phyloP scores from a whole-genome alignment of 2,329 filamentous ascomycete genomes.

The Colletotrichum viniferum region DNA sequence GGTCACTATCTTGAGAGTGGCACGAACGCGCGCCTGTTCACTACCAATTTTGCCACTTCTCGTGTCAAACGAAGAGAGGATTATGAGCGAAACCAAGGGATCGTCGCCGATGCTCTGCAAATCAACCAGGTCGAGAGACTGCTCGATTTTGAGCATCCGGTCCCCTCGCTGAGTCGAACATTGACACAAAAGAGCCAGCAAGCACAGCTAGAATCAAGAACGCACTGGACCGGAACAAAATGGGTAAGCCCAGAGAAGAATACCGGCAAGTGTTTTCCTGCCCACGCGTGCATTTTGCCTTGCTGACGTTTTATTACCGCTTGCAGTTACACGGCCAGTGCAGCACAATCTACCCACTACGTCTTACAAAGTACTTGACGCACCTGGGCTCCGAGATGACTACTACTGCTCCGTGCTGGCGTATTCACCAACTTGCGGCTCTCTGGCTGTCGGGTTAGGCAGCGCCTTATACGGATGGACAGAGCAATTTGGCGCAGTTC shows the following conservation, averaged over 20 bases:
- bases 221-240: slow-evolving; percentile 46
- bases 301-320: background rate
- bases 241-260: slow-evolving; percentile 34
- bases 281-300: background rate
- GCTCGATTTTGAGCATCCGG: slow-evolving; percentile 55
- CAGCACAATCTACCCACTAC: slow-evolving; percentile 61
- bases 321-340: background rate
- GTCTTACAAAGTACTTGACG: slow-evolving; percentile 87
- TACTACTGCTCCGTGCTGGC: slow-evolving; percentile 94
- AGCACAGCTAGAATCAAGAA: slow-evolving; percentile 28
- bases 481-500: slow-evolving; percentile 70
- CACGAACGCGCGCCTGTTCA: slow-evolving; percentile 72
- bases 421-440: slow-evolving; percentile 76
- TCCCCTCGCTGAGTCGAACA: slow-evolving; percentile 23
- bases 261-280: background rate
- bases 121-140: slow-evolving; percentile 73
- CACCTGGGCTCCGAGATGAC: slow-evolving; percentile 87
- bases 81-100: slow-evolving; percentile 70
- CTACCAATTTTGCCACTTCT: slow-evolving; percentile 50
- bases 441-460: slow-evolving; percentile 83
- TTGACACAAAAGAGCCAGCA: slow-evolving; percentile 10
- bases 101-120: slow-evolving; percentile 81
- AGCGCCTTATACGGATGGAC: slow-evolving; percentile 89
- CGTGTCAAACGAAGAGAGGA: slow-evolving; percentile 59
- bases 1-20: slow-evolving; percentile 71